A percentile compares a stretch with the other conserved stretches of the same genome.
Conservation (phyloP, 2,329 filamentous ascomycete species). For the Phyllosticta citrichinensis region DNA sequence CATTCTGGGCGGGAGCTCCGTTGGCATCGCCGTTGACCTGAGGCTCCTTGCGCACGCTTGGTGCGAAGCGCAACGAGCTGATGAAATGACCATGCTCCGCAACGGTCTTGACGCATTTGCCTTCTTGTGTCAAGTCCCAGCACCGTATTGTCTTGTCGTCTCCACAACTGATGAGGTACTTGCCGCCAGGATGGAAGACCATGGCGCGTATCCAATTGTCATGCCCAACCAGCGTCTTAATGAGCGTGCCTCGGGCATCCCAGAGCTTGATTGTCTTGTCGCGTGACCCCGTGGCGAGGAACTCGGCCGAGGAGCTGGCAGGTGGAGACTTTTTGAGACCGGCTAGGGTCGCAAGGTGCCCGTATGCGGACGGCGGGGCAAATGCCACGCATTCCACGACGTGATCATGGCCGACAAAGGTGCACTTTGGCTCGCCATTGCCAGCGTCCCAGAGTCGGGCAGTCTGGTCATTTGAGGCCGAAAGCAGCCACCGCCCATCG, state of each 20-base stretch:
- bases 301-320: constrained; percentile 67
- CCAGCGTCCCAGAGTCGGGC: constrained; percentile 78
- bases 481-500: constrained; percentile 75
- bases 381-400: constrained; percentile 77
- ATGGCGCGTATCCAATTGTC: constrained; percentile 89
- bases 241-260: constrained; percentile 73
- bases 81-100: constrained; percentile 77
- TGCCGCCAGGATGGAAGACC: constrained; percentile 84
- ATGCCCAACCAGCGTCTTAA: constrained; percentile 77
- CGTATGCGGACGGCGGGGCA: constrained; percentile 69
- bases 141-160: constrained; percentile 90
- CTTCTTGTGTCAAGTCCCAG: constrained; percentile 88
- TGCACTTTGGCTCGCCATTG: constrained; percentile 63
- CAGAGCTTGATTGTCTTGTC: constrained; percentile 88
- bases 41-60: constrained; percentile 56
- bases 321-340: constrained; percentile 76
- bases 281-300: constrained; percentile 76
- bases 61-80: constrained; percentile 80
- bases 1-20: constrained; percentile 9
- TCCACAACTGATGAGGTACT: constrained; percentile 73
- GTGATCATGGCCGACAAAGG: constrained; percentile 79
- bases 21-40: constrained; percentile 25
- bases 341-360: constrained; percentile 65
- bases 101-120: constrained; percentile 77
- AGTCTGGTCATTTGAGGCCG: constrained; percentile 72